These are phyloP conservation scores for Penicillium vulpinum DNA, from an alignment of 2,329 filamentous ascomycete species.

Conservation along the genomic window DNA sequence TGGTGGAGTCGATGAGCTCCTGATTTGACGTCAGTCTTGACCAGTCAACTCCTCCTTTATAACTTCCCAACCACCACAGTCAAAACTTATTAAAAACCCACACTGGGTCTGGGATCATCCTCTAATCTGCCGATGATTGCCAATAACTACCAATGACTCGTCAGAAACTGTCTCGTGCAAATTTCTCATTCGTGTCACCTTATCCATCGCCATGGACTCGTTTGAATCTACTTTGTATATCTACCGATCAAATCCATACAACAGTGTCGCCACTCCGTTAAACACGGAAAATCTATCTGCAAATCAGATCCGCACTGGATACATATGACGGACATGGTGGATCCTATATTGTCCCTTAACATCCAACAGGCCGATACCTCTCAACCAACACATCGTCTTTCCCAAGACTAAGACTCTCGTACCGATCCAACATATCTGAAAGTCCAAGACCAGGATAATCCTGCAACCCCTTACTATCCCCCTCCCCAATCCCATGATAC, in stretches of 20 bases:
- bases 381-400: constrained; percentile 33
- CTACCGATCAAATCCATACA: not conserved
- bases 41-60: not conserved
- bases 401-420: constrained; percentile 41
- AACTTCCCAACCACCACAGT: too few relatives aligned
- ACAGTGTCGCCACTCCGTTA: not conserved
- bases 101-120: not conserved
- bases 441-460: constrained; percentile 31
- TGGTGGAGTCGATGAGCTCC: not conserved
- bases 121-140: too few relatives aligned
- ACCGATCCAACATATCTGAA: constrained; percentile 41
- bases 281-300: too few relatives aligned
- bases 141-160: not conserved
- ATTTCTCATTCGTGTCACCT: not conserved
- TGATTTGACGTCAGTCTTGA: constrained; percentile 4
- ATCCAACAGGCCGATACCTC: constrained; percentile 14
- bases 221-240: not conserved
- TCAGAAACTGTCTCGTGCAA: too few relatives aligned
- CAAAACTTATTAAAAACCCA: too few relatives aligned
- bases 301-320: too few relatives aligned
- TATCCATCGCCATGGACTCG: not conserved
- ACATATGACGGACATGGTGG: too few relatives aligned
- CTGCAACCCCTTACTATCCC: constrained; percentile 20
- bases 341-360: too few relatives aligned
- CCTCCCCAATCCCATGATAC: constrained; percentile 28